Percentiles rank a stretch among this genome's conserved stretches.
phyloP scores from a whole-genome alignment of 352 stramenopile genomes.

The Globisporangium heterothallicum region DNA sequence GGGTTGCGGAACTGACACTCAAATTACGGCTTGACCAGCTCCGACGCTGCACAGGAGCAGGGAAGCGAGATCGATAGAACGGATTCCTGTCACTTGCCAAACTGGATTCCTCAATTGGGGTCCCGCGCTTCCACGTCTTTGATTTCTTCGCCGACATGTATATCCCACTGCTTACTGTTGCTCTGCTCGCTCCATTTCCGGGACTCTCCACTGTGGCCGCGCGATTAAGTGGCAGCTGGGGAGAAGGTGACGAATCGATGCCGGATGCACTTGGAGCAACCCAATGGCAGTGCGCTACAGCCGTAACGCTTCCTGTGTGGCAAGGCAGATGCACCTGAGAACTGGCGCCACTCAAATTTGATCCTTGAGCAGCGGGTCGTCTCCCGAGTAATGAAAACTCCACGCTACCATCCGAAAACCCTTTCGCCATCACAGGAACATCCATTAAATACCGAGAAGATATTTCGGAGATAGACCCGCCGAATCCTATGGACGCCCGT shows the following conservation, averaged over 20 bases:
- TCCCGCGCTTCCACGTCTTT: conserved; percentile 19
- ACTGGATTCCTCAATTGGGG: conserved; percentile 23
- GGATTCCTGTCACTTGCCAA: conserved; percentile 55
- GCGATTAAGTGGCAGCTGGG: not conserved
- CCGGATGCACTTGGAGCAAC: not conserved
- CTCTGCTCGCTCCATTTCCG: not conserved
- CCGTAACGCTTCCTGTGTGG: conserved; percentile 37
- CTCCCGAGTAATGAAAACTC: conserved; percentile 30
- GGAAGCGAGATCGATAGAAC: conserved; percentile 54
- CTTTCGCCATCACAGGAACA: conserved; percentile 45
- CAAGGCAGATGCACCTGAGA: conserved; percentile 16
- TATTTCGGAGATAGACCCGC: not conserved
- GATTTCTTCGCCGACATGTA: conserved; percentile 16
- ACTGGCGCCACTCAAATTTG: conserved; percentile 4
- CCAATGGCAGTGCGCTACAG: conserved; percentile 47
- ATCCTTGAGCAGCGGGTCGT: conserved; percentile 7
- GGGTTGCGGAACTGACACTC: conserved; percentile 12
- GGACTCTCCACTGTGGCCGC: not conserved
- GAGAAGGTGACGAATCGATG: not conserved
- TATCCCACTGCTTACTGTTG: conserved; percentile 5
- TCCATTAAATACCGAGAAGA: conserved; percentile 42
- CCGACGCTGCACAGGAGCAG: conserved; percentile 20
- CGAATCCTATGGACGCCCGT: conserved; percentile 1
- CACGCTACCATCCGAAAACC: conserved; percentile 43
- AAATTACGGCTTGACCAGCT: conserved; percentile 31